A percentile compares a stretch with the other conserved stretches of the same genome.
Evolutionary conservation across 1,139 yeast genomes (phyloP).

Genomic region (Trichomonascaceae sp.): DNA sequence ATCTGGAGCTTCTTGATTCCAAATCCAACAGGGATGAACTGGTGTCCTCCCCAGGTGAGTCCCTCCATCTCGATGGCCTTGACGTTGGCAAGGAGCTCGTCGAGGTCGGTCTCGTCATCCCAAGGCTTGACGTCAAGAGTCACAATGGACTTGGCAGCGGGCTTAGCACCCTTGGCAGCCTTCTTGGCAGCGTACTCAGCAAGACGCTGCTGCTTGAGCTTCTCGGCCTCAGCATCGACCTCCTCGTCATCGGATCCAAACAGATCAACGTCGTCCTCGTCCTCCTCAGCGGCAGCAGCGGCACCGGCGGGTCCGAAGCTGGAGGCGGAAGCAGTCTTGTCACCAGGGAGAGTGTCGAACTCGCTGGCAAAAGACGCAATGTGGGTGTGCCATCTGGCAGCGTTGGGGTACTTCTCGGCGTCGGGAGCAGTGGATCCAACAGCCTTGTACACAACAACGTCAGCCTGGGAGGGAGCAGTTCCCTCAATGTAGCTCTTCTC

Average conservation of each 20-base stretch:
- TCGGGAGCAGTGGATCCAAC: constrained; percentile 46
- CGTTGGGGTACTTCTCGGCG: constrained; percentile 70
- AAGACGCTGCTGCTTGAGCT: constrained; percentile 90
- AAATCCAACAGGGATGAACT: constrained; percentile 94
- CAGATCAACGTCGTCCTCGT: constrained; percentile 79
- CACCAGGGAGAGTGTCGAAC: constrained; percentile 37
- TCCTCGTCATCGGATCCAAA: constrained; percentile 92
- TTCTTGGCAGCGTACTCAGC: constrained; percentile 97
- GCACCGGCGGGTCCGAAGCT: constrained; percentile 53
- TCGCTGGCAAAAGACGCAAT: constrained; percentile 84
- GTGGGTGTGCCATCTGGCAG: constrained; percentile 98
- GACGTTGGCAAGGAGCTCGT: constrained; percentile 73
- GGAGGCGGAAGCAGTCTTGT: constrained; percentile 23
- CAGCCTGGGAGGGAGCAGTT: constrained; percentile 67
- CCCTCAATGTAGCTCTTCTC: constrained; percentile 91
- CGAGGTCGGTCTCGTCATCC: constrained; percentile 98
- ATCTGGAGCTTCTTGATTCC: constrained; percentile 99
- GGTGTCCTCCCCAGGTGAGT: constrained; percentile 97
- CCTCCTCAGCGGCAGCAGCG: constrained; percentile 53
- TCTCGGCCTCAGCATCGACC: constrained; percentile 94
- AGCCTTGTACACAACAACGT: constrained; percentile 83
- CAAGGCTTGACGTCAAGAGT: constrained; percentile 98
- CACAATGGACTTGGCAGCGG: constrained; percentile 96
- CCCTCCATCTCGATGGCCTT: constrained; percentile 81
- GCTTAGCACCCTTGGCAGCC: constrained; percentile 94